phyloP scores from a whole-genome alignment of 2,329 filamentous ascomycete species.

The Podosphaera xanthii region DNA sequence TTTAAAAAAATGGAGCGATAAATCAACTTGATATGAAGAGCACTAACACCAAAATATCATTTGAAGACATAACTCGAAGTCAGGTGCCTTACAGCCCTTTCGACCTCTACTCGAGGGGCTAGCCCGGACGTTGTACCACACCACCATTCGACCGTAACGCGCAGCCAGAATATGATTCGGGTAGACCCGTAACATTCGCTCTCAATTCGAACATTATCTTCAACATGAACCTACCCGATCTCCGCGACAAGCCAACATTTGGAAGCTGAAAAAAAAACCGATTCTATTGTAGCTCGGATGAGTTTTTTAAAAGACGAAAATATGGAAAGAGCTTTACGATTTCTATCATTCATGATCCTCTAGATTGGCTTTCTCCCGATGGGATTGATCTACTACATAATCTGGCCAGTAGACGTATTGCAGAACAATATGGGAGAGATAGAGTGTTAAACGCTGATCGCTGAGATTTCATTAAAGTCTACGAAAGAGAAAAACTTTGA shows the following conservation, averaged over 20 bases:
- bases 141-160: too few relatives aligned
- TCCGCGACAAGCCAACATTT: neutral
- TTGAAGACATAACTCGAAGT: too few relatives aligned
- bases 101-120: too few relatives aligned
- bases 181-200: too few relatives aligned
- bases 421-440: constrained; percentile 64
- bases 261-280: neutral
- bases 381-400: constrained; percentile 52
- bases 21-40: too few relatives aligned
- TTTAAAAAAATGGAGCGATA: too few relatives aligned
- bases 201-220: too few relatives aligned
- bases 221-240: neutral
- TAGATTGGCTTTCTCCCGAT: constrained; percentile 51
- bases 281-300: constrained; percentile 15
- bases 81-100: too few relatives aligned
- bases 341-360: constrained; percentile 39
- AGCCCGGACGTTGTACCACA: too few relatives aligned
- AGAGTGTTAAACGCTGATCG: constrained; percentile 20
- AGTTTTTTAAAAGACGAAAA: constrained; percentile 19
- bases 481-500: neutral
- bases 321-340: constrained; percentile 41
- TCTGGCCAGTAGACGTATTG: constrained; percentile 53
- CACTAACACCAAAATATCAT: too few relatives aligned
- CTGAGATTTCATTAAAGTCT: neutral
- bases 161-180: too few relatives aligned